Percentiles rank a stretch among this genome's conserved stretches.
Evolutionary conservation across 768 basidiomycete species (phyloP).

Genomic region (Lentinula boryana): DNA sequence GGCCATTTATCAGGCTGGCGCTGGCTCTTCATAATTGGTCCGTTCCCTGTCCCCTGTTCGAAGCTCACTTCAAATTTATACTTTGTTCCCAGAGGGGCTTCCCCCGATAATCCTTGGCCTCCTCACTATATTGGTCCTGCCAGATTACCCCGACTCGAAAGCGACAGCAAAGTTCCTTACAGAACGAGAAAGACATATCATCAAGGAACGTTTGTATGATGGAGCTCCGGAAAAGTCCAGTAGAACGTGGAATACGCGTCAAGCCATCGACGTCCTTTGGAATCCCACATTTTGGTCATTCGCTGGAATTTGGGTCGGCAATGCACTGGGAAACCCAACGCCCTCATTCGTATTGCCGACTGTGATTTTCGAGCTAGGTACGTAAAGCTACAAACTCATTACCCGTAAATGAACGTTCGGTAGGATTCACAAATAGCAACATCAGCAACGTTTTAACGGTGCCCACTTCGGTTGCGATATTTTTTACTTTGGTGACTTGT

Average conservation of each 20-base stretch:
- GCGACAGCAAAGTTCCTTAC: not conserved
- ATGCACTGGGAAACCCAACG: not conserved
- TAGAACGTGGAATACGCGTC: not conserved
- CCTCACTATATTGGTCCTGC: not conserved
- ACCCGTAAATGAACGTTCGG: no score
- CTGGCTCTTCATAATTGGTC: slow-evolving; percentile 2
- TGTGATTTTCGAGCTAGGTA: slow-evolving; percentile 1
- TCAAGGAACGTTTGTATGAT: not conserved
- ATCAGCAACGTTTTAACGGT: slow-evolving; percentile 1
- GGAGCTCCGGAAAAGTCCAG: not conserved
- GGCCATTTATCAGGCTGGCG: slow-evolving; percentile 1
- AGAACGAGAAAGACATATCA: not conserved
- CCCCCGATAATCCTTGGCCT: not conserved
- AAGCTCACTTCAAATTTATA: not conserved
- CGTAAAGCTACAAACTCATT: no score
- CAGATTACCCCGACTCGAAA: not conserved
- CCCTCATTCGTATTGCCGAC: slow-evolving; percentile 4
- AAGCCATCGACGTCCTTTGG: not conserved
- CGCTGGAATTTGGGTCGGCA: not conserved
- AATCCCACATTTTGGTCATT: slow-evolving; percentile 5
- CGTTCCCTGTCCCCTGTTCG: not conserved
- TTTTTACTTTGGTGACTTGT: not conserved
- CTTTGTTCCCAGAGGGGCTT: not conserved
- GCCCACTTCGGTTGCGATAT: slow-evolving; percentile 1
- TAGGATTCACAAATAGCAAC: slow-evolving; percentile 2